Evolutionary conservation across 768 basidiomycete species (phyloP).

Genomic region (Nidula microcarpa): DNA sequence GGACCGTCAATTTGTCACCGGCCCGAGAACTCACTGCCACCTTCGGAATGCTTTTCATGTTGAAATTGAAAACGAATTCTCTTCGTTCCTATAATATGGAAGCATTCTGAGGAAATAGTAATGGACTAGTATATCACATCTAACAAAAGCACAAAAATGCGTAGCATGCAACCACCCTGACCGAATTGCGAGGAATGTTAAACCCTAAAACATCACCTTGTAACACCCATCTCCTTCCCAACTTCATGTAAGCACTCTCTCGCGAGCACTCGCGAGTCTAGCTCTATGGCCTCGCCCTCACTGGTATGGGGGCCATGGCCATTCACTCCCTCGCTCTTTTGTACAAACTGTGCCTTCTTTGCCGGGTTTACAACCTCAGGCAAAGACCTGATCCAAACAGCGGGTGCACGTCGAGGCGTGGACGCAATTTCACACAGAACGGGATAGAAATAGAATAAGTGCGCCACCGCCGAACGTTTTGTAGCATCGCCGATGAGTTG

Average conservation of each 20-base stretch:
- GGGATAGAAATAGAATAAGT: constrained; percentile 86
- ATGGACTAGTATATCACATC: no score
- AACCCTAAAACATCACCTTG: constrained; percentile 8
- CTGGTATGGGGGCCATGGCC: constrained; percentile 2
- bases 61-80: no score
- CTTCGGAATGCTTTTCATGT: no score
- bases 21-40: no score
- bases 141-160: no score
- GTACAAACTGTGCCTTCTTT: constrained; percentile 8
- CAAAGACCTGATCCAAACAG: constrained; percentile 51
- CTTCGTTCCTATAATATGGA: no score
- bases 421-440: constrained; percentile 78
- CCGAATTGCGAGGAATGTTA: no score
- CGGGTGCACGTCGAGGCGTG: constrained; percentile 63
- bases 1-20: no score
- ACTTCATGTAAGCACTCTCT: constrained; percentile 65
- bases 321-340: constrained; percentile 4
- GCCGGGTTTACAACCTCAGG: constrained; percentile 12
- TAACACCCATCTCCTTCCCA: constrained; percentile 69
- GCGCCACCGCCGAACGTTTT: constrained; percentile 72
- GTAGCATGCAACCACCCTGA: no score
- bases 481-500: constrained; percentile 67
- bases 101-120: no score
- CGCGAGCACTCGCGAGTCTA: constrained; percentile 66
- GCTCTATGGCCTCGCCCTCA: constrained; percentile 28